A percentile compares a stretch with the other conserved stretches of the same genome.
Evolutionary conservation across 805 yeast genomes (phyloP).

Genomic region (Peterozyma toletana): DNA sequence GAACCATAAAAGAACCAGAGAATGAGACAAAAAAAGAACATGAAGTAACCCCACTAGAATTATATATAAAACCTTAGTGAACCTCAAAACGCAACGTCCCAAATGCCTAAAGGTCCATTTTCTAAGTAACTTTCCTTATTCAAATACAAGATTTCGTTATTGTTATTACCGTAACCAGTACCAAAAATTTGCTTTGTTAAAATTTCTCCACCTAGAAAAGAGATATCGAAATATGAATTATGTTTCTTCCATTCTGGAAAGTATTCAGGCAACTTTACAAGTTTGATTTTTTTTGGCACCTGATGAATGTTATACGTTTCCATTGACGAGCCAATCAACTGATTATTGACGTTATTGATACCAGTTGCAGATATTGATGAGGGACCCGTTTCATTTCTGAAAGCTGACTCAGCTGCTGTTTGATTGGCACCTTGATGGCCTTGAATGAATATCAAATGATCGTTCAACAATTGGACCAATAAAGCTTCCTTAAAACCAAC

Average conservation of each 20-base stretch:
- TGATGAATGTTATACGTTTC: slow-evolving; percentile 39
- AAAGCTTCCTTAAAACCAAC: slow-evolving; percentile 73
- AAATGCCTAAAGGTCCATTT: slow-evolving; percentile 74
- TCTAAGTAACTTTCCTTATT: slow-evolving; percentile 67
- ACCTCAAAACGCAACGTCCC: slow-evolving; percentile 46
- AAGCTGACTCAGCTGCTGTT: slow-evolving; percentile 15
- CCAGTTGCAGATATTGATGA: slow-evolving; percentile 7
- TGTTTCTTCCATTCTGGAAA: slow-evolving; percentile 88
- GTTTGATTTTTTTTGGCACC: slow-evolving; percentile 69
- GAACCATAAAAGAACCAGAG: too few species aligned
- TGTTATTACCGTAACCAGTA: slow-evolving; percentile 46
- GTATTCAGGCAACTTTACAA: slow-evolving; percentile 78
- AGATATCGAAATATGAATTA: slow-evolving; percentile 65
- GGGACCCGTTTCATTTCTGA: slow-evolving; percentile 19
- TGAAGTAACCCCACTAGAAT: too few species aligned
- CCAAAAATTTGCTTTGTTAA: slow-evolving; percentile 80
- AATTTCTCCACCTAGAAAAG: slow-evolving; percentile 82
- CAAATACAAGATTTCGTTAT: slow-evolving; percentile 52
- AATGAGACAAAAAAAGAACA: too few species aligned
- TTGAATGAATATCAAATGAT: slow-evolving; percentile 39
- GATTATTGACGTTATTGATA: slow-evolving; percentile 12
- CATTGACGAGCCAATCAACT: slow-evolving; percentile 5
- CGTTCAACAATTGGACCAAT: slow-evolving; percentile 46
- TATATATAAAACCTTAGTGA: too few species aligned
- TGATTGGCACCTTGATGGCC: slow-evolving; percentile 2